phyloP scores from a whole-genome alignment of 208 protist genomes.

The Acanthamoeba sp. region DNA sequence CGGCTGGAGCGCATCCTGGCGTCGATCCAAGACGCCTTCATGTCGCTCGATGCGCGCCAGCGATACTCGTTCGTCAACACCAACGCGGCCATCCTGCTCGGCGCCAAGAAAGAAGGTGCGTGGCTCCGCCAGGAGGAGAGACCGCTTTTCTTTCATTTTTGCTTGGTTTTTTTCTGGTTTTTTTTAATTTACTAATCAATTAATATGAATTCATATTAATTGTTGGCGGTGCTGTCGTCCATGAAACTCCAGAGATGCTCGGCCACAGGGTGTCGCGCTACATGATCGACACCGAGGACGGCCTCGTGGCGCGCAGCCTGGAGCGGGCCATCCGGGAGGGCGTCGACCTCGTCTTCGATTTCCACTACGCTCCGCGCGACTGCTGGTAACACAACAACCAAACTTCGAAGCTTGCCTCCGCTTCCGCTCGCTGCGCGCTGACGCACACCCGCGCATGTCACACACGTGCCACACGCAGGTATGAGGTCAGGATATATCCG shows the following conservation, averaged over 20 bases:
- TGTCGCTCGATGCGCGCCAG: background rate
- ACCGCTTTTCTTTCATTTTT: too few relatives aligned
- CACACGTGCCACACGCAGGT: too few relatives aligned
- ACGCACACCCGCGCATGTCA: too few relatives aligned
- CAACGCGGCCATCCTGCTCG: slow-evolving; percentile 13
- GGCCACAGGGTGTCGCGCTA: background rate
- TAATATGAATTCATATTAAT: too few relatives aligned
- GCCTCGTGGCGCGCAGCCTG: background rate
- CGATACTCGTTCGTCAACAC: slow-evolving; percentile 36
- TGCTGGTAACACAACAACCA: background rate
- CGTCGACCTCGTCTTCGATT: slow-evolving; percentile 21
- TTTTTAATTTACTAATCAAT: too few relatives aligned
- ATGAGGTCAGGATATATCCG: slow-evolving; percentile 16
- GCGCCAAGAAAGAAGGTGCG: slow-evolving; percentile 54
- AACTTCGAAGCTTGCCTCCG: too few relatives aligned
- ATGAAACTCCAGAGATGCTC: background rate
- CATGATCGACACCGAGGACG: slow-evolving; percentile 53
- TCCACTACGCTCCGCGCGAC: background rate
- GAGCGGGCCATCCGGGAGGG: background rate
- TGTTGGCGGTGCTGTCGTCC: background rate
- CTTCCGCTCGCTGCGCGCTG: too few relatives aligned
- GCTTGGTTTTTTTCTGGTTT: too few relatives aligned
- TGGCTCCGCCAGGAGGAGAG: too few relatives aligned
- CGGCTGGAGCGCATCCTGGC: slow-evolving; percentile 41
- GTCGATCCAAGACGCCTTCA: slow-evolving; percentile 52